A percentile compares a stretch with the other conserved stretches of the same genome.
phyloP scores from a whole-genome alignment of 805 yeast species.

The Starmerella cellae region DNA sequence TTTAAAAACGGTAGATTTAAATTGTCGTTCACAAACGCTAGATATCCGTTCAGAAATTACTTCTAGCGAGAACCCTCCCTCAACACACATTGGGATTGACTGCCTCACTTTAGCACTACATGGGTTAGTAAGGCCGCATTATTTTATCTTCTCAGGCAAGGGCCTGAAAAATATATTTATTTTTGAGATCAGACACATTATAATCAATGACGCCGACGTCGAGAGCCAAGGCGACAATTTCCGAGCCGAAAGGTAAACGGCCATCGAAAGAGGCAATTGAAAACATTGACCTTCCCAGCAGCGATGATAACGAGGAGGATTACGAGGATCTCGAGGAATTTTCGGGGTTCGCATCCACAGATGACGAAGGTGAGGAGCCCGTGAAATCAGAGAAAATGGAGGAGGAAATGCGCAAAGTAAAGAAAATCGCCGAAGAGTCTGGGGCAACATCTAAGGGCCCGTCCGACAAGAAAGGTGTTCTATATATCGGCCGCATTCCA shows the following conservation, averaged over 20 bases:
- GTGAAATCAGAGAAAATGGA: slow-evolving; percentile 2
- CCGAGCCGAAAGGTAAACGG: slow-evolving; percentile 4
- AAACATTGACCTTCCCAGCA: slow-evolving; percentile 4
- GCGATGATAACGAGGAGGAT: slow-evolving; percentile 8
- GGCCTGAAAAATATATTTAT: not conserved
- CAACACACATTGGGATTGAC: too few species aligned
- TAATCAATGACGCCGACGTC: not conserved
- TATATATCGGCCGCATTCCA: slow-evolving; percentile 87
- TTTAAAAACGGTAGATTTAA: too few species aligned
- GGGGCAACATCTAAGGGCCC: slow-evolving; percentile 7
- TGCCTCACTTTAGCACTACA: too few species aligned
- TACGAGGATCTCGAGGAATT: slow-evolving; percentile 15
- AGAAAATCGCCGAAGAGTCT: slow-evolving; percentile 3
- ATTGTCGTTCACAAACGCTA: too few species aligned
- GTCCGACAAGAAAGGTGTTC: slow-evolving; percentile 38
- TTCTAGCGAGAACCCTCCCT: too few species aligned
- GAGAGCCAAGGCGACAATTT: slow-evolving; percentile 3
- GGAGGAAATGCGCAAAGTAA: slow-evolving; percentile 5
- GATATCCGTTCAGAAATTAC: too few species aligned
- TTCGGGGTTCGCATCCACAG: slow-evolving; percentile 19
- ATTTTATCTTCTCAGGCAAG: not conserved
- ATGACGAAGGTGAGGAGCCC: slow-evolving; percentile 18
- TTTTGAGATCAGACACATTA: not conserved
- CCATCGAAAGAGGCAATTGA: not conserved
- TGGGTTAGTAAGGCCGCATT: not conserved